Evolutionary conservation across 164 flowering plant species (phyloP), one percentile per base, ranked within the genome.

Genomic region (Sedum album): DNA sequence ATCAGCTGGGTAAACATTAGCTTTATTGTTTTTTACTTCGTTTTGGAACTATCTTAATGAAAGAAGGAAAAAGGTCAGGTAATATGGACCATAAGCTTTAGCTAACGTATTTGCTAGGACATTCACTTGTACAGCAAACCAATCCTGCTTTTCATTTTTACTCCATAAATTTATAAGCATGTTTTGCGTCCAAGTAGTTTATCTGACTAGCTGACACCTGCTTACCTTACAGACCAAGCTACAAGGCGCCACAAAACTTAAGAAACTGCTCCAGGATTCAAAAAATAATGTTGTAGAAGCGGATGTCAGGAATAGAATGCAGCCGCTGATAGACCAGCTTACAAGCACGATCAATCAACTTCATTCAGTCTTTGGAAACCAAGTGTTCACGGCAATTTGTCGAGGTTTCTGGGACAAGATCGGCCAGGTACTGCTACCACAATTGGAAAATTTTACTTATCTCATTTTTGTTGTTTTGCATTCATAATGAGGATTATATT

Each of bases 361-460:
- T 35, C 96, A 90, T 66, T 65, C 83, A 1, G 67, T 87, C 35
- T 84, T 85, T 78, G 96, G 79, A 76, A 79, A 82, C 36, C 89
- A 81, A 67, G 95, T 93, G 5, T 93, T 90, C 78, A 75, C 90
- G 44, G 79, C 93, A 30, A 72, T 85, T 30, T 90, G 95, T 71
- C 84, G 96, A 57, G 93, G 95, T 51, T 93, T 79, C 67, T 93
- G 98, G 98, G 96, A 93, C 68, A 78, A 86, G 30, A 88, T 90
- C 87, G 98, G 96, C 35, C 90, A 87, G 83, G 98, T 86, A 67
- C 70, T 70, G 48, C 71, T 1, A 21, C 11, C 53, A 10, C 20
- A 31, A 31, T 48, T 31, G 38, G 33, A 30, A 41, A 2, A 0
- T 35, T 41, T 41, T 3, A 20, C 35, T 26, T 51, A 30, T 35